phyloP scores from a whole-genome alignment of 2,329 filamentous ascomycete genomes.

The Ascomycota sp. region DNA sequence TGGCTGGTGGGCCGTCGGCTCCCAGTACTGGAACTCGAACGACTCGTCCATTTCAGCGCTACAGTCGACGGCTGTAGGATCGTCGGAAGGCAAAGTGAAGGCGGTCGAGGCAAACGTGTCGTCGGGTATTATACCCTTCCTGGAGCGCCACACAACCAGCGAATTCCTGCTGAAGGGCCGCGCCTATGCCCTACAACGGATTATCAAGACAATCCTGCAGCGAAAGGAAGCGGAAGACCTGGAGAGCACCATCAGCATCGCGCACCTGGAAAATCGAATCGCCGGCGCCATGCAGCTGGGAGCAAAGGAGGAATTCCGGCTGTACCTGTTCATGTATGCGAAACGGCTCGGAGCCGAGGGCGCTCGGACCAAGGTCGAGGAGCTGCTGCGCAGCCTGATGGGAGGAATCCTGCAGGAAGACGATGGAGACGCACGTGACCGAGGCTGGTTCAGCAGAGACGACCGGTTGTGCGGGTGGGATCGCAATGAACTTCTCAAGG shows the following conservation, averaged over 20 bases:
- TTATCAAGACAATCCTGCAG: conserved; percentile 73
- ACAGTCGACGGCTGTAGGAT: conserved; percentile 45
- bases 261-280: conserved; percentile 83
- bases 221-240: conserved; percentile 82
- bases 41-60: conserved; percentile 71
- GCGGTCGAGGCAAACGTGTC: conserved; percentile 39
- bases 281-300: conserved; percentile 70
- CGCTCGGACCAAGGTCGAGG: conserved; percentile 70
- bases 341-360: conserved; percentile 86
- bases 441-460: conserved; percentile 41
- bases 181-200: conserved; percentile 71
- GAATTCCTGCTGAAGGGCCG: conserved; percentile 80
- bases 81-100: conserved; percentile 21
- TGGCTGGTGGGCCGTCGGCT: conserved; percentile 92
- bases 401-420: conserved; percentile 46
- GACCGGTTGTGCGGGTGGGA: conserved; percentile 79
- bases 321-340: conserved; percentile 95
- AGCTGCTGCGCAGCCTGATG: conserved; percentile 61
- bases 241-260: conserved; percentile 76
- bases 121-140: conserved; percentile 73
- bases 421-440: conserved; percentile 20
- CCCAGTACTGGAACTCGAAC: conserved; percentile 96
- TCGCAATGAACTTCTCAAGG: conserved; percentile 64
- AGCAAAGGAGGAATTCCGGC: conserved; percentile 73
- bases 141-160: conserved; percentile 85